Base-by-base conservation (phyloP, 176 grass and related monocot genomes). In the Bothriochloa decipiens region DNA sequence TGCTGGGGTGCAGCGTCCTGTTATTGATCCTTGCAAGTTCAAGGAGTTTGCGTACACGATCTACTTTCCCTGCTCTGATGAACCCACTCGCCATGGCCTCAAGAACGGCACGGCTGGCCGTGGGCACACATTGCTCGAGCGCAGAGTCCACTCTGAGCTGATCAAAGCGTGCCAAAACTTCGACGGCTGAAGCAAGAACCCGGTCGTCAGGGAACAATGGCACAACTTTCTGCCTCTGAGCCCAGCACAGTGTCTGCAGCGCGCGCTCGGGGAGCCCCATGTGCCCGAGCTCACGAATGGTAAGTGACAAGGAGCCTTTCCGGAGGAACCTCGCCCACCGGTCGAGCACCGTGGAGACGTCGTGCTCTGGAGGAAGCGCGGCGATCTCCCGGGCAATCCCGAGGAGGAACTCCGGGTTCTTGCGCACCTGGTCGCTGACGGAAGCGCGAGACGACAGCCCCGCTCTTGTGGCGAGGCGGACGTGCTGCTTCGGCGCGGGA, bases 221-320 rank as follows among this genome's bases (percentile, higher is more conserved):
- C 39, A 83, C 42, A 1, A 17, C 37, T 4, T 65, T 84, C 86
- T 91, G 87, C 46, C 78, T 79, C 70, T 98, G 93, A 27, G 85
- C 91, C 93, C 93, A 98, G 64, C 89, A 93, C 16, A 95, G 33
- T 9, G 89, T 94, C 78, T 98, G 93, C 15, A 98, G 78, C 0
- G 91, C 96, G 23, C 87, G 83, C 16, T 94, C 83, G 0, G 96
- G 89, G 29, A 87, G 83, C 23, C 91, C 92, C 96, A 98, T 92
- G 66, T 95, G 89, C 46, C 96, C 93, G 18, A 95, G 85, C 89
- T 98, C 93, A 53, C 93, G 87, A 58, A 98, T 88, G 39, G 93
- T 95, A 83, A 95, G 83, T 1, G 96, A 95, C 36, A 98, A 16
- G 55, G 96, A 98, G 0, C 96, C 93, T 46, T 98, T 98, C 68